Base-by-base conservation (phyloP, 345 rosid genomes). In the Excoecaria agallocha region DNA sequence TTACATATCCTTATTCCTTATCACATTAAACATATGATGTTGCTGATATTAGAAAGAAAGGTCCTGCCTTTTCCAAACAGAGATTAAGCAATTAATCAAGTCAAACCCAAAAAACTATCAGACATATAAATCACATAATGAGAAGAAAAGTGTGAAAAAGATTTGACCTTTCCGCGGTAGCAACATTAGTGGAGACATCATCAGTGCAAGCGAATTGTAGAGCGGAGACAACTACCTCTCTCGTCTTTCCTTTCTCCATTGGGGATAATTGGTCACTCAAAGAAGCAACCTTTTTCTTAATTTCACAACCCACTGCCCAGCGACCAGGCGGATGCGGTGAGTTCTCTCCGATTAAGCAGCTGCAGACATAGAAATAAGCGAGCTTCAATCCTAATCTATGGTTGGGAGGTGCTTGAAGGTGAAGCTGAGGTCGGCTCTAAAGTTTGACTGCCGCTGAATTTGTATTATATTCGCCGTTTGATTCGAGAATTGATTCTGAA, bases 181-280 rank as follows among this genome's bases (percentile, higher is more conserved):
- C 84, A 76, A 93, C 77, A 74, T 91, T 88, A 74, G 89, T 51
- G 83, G 98, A 83, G 82, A 85, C 70, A 62, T 95, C 90, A 50
- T 91, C 98, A 50, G 93, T 82, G 84, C 97, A 95, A 64, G 91
- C 87, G 81, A 91, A 93, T 68, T 95, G 99, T 17, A 90, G 78
- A 67, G 96, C 88, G 12, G 94, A 86, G 41, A 93, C 94, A 77
- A 72, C 83, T 68, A 86, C 96, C 67, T 86, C 81, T 70, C 93
- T 50, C 22, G 75, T 52, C 22, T 65, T 68, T 55, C 78, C 84
- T 7, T 67, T 80, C 66, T 82, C 84, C 85, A 82, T 75, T 20
- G n/a, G n/a, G n/a, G 8, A 55, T 30, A 55, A 5, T 19, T 24
- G 60, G 8, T 55, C 1, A 12, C 20, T 55, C n/a, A 55, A 19